Evolutionary conservation across 495 filamentous ascomycete species (phyloP).

Genomic region (Cercophora sp.): DNA sequence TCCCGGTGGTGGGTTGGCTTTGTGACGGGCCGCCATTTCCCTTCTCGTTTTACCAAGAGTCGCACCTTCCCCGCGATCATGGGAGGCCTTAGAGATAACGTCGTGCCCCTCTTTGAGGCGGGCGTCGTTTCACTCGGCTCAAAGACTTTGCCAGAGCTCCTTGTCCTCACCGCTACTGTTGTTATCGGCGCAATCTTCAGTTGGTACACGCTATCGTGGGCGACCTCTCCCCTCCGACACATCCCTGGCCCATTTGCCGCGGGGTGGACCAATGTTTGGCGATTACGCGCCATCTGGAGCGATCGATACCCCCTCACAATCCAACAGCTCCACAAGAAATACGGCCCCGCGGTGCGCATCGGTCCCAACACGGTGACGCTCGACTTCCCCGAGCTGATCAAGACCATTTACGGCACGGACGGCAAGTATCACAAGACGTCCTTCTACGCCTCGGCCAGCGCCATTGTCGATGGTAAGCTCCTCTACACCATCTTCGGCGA

Average conservation of each 20-base stretch:
- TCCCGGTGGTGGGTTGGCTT: background rate
- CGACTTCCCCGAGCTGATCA: slow-evolving; percentile 34
- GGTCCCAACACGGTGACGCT: slow-evolving; percentile 51
- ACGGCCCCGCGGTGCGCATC: slow-evolving; percentile 51
- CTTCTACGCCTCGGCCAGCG: slow-evolving; percentile 36
- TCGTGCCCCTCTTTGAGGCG: background rate
- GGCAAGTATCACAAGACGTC: slow-evolving; percentile 31
- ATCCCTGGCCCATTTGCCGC: slow-evolving; percentile 19
- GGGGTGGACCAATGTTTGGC: slow-evolving; percentile 40
- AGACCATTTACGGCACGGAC: slow-evolving; percentile 33
- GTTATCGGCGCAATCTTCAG: background rate
- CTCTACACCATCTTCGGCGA: slow-evolving; percentile 34
- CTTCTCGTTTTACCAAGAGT: background rate
- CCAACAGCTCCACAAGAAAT: slow-evolving; percentile 39
- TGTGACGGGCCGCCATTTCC: background rate
- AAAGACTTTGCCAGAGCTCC: background rate
- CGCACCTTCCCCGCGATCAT: background rate
- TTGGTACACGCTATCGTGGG: background rate
- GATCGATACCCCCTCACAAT: slow-evolving; percentile 25
- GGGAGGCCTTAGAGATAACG: background rate
- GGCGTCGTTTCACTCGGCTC: background rate
- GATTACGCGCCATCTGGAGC: slow-evolving; percentile 23
- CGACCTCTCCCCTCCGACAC: slow-evolving; percentile 5
- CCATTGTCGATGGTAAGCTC: slow-evolving; percentile 32
- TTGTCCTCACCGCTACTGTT: background rate